These are phyloP conservation scores for Tephrocybe sp. DNA, from an alignment of 768 basidiomycete genomes.

Conservation along the genomic window DNA sequence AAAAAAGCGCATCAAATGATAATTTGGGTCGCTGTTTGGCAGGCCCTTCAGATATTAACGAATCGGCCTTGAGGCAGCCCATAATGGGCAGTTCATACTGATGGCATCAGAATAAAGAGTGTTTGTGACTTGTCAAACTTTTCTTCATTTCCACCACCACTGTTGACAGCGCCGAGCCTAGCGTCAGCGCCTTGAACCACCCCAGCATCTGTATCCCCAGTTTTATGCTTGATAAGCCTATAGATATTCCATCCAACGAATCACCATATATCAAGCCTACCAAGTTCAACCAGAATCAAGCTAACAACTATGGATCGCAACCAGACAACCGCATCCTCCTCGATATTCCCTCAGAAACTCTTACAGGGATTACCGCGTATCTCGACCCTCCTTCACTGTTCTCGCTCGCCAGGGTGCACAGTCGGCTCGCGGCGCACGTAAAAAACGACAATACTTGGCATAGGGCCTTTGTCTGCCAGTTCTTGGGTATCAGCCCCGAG, in stretches of 20 bases:
- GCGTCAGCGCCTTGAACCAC: slow-evolving; percentile 16
- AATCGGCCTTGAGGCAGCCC: too few relatives aligned
- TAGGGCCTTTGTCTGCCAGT: slow-evolving; percentile 68
- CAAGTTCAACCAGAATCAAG: slow-evolving; percentile 26
- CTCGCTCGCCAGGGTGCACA: slow-evolving; percentile 54
- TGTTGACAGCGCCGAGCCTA: slow-evolving; percentile 10
- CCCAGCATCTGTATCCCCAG: slow-evolving; percentile 5
- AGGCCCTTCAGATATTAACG: too few relatives aligned
- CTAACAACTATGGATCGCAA: slow-evolving; percentile 54
- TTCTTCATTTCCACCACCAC: slow-evolving; percentile 10
- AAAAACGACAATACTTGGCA: slow-evolving; percentile 80
- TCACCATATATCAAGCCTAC: slow-evolving; percentile 28
- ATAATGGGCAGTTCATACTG: too few relatives aligned
- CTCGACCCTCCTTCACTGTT: slow-evolving; percentile 65
- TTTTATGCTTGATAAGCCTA: slow-evolving; percentile 73
- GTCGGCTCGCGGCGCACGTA: slow-evolving; percentile 60
- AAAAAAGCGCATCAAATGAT: too few relatives aligned
- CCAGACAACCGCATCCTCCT: slow-evolving; percentile 38
- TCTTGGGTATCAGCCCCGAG: slow-evolving; percentile 68
- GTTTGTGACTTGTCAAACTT: too few relatives aligned
- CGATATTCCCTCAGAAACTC: slow-evolving; percentile 65
- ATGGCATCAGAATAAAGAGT: not conserved
- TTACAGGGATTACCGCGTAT: slow-evolving; percentile 74
- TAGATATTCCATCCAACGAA: slow-evolving; percentile 40
- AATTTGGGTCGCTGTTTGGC: too few relatives aligned